Base-by-base conservation (phyloP, 805 yeast species). In the Isabelozyma gotoi region DNA sequence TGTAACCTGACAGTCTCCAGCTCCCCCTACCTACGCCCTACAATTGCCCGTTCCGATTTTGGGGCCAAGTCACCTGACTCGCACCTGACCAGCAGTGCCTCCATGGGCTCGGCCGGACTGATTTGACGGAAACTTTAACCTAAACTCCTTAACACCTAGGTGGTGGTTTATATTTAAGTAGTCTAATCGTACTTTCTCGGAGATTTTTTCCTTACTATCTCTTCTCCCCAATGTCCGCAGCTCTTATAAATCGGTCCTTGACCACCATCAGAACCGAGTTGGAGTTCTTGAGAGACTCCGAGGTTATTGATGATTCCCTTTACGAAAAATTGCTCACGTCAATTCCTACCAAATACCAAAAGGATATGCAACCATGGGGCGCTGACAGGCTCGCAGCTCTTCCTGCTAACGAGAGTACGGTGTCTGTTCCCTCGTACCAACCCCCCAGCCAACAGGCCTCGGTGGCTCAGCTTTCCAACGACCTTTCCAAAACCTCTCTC, bases 261-360 rank as follows among this genome's bases (percentile, higher is more conserved):
- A 79, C 90, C 1, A 84, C 85, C 5, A 69, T 89, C 48, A 68
- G 82, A 67, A 80, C 87, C 63, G 96, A 90, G 59, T 76, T 90
- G 35, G 96, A 88, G 62, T 89, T 88, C 57, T 70, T 90, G 21
- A 68, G 65, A 35, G 96, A 88, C 51, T 82, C 91, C 1, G 81
- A 81, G 39, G 94, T 88, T 36, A 81, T 90, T 45, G 71, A 82
- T 15, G 74, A 77, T 31, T 71, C 65, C 7, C 74, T 84, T 44
- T 84, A 62, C 55, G 67, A 79, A 11, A 75, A 78, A 31, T 67
- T 89, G 15, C 48, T 65, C 39, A 49, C 51, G 4, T 62, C 79
- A 1, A 66, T 89, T 35, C 96, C 96, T 12, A 62, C 65, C 5
- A 78, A 73, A 50, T 82, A 80, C 59, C 63, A 67, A 19, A 71